Evolutionary conservation across 2,329 filamentous ascomycete genomes (phyloP).

Genomic region (Trichoderma sp.): DNA sequence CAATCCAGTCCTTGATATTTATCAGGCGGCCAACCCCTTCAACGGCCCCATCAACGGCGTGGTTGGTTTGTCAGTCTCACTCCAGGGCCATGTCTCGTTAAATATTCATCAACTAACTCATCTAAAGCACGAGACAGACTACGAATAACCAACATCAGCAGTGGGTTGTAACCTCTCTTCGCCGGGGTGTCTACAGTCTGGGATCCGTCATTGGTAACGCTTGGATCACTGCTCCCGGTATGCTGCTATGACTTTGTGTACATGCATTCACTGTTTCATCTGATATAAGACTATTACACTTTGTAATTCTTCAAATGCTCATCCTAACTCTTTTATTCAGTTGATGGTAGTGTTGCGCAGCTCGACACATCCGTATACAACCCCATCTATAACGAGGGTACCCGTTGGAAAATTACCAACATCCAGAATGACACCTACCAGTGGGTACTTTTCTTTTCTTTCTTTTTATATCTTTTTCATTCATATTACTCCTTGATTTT

Average conservation of each 20-base stretch:
- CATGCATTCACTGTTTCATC: background rate
- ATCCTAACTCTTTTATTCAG: background rate
- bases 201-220: background rate
- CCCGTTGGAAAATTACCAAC: conserved; percentile 8
- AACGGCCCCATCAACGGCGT: background rate
- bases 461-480: background rate
- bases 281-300: background rate
- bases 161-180: conserved; percentile 7
- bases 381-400: background rate
- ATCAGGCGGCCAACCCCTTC: background rate
- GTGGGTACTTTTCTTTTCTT: background rate
- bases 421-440: background rate
- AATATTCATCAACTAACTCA: background rate
- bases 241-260: background rate
- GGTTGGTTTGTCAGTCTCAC: background rate
- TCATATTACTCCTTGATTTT: background rate
- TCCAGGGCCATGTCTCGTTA: too few relatives aligned
- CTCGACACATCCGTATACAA: conserved; percentile 10
- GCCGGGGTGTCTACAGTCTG: conserved; percentile 2
- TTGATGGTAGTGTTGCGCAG: background rate
- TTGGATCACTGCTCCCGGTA: conserved; percentile 13
- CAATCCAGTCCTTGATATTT: conserved; percentile 8
- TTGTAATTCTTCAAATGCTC: background rate
- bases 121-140: background rate
- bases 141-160: background rate